Base-by-base conservation (phyloP, 805 yeast species). In the Cyberlindnera xylosilytica region DNA sequence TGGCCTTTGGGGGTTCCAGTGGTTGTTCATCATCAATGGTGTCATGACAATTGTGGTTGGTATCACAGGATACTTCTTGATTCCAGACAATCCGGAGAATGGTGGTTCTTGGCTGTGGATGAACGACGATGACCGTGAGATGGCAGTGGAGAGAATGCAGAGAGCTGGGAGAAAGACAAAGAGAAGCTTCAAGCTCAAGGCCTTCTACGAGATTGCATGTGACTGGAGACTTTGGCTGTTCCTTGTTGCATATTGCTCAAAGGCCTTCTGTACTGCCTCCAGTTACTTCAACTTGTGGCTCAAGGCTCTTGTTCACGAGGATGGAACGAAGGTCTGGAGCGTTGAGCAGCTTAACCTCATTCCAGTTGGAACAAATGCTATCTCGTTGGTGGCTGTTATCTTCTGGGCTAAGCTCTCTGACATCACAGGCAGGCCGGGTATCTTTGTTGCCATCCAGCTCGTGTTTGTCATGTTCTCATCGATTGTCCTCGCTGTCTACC, bases 41-140 rank as follows among this genome's bases (percentile, higher is more conserved):
- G 2, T 45, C 4, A 51, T 51, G 45, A 46, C 51, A 10, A 41
- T 49, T 19, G 42, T 27, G 17, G 40, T 49, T 36, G 74, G 72
- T 0, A 13, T 68, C 3, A 31, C 55, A 10, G 73, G 73, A 0
- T 60, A 56, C 27, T 52, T 62, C 32, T 49, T 61, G 17, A 46
- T 68, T 22, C 76, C 76, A 5, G 74, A 70, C 33, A 49, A 56
- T 5, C 65, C 68, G 16, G 57, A 52, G 17, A 55, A 59, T 18
- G 52, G 53, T 4, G 53, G 50, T 11, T 38, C 59, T 15, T 47
- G 49, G 15, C 49, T 57, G 44, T 63, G 69, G 62, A 54, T 69
- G 34, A 56, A 49, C 18, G 45, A 54, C 17, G 51, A 49, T 4
- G 70, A 68, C 39, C 45, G 61, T 13, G 48, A 45, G 26, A 51